A percentile compares a stretch with the other conserved stretches of the same genome.
Evolutionary conservation across 805 yeast species (phyloP).

Genomic region (Saccharomycopsis javanensis): DNA sequence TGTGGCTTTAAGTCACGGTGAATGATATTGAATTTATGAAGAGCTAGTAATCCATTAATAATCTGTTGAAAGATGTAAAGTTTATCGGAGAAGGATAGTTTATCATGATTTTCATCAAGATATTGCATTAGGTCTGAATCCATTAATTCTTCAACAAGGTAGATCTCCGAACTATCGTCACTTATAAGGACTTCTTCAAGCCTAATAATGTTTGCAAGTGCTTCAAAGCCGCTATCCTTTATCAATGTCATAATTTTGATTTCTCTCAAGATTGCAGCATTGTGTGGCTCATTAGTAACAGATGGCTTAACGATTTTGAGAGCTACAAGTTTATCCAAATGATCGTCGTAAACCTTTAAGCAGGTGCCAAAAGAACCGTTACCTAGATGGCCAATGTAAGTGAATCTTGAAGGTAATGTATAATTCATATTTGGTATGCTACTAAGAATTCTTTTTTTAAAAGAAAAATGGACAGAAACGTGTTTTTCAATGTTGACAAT

Average conservation of each 20-base stretch:
- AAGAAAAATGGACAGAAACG: no score
- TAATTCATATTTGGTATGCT: not conserved
- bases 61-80: constrained; percentile 1
- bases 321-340: constrained; percentile 68
- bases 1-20: constrained; percentile 88
- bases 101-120: not conserved
- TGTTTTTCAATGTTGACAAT: not conserved
- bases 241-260: not conserved
- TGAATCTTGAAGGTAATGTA: constrained; percentile 3
- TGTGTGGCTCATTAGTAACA: not conserved
- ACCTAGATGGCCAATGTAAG: constrained; percentile 1
- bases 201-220: not conserved
- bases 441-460: not conserved
- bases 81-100: not conserved
- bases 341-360: not conserved
- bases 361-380: not conserved
- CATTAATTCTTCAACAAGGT: not conserved
- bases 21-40: constrained; percentile 23
- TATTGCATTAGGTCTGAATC: not conserved
- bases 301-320: constrained; percentile 85
- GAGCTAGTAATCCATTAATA: constrained; percentile 2
- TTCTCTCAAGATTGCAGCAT: not conserved
- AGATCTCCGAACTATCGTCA: not conserved
- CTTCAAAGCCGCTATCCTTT: not conserved
- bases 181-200: not conserved